Conservation (phyloP, 1,139 yeast genomes). For the Casaregolazyma lundiana region DNA sequence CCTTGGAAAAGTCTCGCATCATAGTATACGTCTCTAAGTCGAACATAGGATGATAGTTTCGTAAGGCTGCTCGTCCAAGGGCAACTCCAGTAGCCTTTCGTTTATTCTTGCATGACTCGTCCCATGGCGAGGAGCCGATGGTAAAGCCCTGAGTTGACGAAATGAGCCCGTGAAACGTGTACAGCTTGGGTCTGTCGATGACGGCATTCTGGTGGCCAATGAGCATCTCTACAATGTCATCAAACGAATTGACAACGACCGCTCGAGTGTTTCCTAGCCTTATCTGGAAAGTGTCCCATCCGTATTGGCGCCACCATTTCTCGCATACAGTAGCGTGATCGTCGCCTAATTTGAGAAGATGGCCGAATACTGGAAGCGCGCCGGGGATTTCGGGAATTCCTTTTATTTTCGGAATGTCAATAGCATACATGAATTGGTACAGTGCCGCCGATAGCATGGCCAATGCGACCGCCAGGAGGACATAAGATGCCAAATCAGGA, state of each 20-base stretch:
- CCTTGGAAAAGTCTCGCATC: constrained; percentile 20
- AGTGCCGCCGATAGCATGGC: constrained; percentile 7
- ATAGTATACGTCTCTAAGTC: constrained; percentile 37
- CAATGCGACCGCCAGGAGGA: constrained; percentile 6
- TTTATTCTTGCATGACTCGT: constrained; percentile 45
- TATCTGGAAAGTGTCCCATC: constrained; percentile 45
- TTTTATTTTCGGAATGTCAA: constrained; percentile 31
- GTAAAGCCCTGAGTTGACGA: constrained; percentile 59
- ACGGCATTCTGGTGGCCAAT: constrained; percentile 44
- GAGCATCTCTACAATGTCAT: constrained; percentile 49
- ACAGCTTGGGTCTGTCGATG: constrained; percentile 56
- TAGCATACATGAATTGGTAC: constrained; percentile 19
- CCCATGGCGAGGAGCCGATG: constrained; percentile 64
- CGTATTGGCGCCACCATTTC: constrained; percentile 23
- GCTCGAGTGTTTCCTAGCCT: constrained; percentile 50
- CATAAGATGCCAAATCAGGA: constrained; percentile 1
- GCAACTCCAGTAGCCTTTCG: constrained; percentile 48
- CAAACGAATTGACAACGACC: constrained; percentile 55
- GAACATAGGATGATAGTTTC: constrained; percentile 34
- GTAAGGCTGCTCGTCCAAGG: constrained; percentile 35
- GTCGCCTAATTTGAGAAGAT: constrained; percentile 21
- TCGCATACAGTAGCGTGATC: constrained; percentile 25
- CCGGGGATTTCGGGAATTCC: constrained; percentile 43
- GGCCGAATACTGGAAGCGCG: constrained; percentile 23
- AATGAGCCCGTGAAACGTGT: constrained; percentile 58